Conservation (phyloP, 768 basidiomycete species). For the Hygrophorus russula region DNA sequence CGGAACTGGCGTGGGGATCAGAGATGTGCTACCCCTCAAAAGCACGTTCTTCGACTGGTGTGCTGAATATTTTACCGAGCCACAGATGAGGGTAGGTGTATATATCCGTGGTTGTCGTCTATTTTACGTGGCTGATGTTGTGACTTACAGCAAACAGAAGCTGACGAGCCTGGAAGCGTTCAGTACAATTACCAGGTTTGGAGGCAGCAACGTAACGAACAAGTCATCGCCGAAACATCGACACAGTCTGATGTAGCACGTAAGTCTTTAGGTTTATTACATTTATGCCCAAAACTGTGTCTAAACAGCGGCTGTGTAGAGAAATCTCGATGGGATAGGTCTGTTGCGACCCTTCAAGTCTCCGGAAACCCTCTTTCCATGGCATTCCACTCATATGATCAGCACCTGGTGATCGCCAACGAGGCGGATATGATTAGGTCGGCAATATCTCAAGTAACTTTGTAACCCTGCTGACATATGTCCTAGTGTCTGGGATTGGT, state of each 20-base stretch:
- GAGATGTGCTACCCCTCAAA: slow-evolving; percentile 81
- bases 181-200: slow-evolving; percentile 94
- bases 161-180: slow-evolving; percentile 89
- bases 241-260: slow-evolving; percentile 66
- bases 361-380: slow-evolving; percentile 58
- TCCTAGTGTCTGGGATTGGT: slow-evolving; percentile 91
- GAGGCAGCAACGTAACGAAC: slow-evolving; percentile 86
- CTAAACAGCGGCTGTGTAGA: slow-evolving; percentile 15
- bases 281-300: neutral
- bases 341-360: slow-evolving; percentile 54
- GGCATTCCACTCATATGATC: slow-evolving; percentile 87
- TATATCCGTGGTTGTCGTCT: neutral
- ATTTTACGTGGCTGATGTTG: slow-evolving; percentile 8
- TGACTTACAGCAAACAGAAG: slow-evolving; percentile 68
- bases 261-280: slow-evolving; percentile 36
- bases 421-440: slow-evolving; percentile 82
- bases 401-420: slow-evolving; percentile 78
- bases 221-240: slow-evolving; percentile 57
- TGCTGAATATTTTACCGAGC: slow-evolving; percentile 93
- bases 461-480: slow-evolving; percentile 2
- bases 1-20: slow-evolving; percentile 71
- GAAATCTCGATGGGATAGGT: slow-evolving; percentile 65
- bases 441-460: slow-evolving; percentile 9
- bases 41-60: slow-evolving; percentile 95
- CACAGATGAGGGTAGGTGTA: slow-evolving; percentile 85